Evolutionary conservation across 208 protist species (phyloP).

Genomic region (Kentomonas sorsogonicus): DNA sequence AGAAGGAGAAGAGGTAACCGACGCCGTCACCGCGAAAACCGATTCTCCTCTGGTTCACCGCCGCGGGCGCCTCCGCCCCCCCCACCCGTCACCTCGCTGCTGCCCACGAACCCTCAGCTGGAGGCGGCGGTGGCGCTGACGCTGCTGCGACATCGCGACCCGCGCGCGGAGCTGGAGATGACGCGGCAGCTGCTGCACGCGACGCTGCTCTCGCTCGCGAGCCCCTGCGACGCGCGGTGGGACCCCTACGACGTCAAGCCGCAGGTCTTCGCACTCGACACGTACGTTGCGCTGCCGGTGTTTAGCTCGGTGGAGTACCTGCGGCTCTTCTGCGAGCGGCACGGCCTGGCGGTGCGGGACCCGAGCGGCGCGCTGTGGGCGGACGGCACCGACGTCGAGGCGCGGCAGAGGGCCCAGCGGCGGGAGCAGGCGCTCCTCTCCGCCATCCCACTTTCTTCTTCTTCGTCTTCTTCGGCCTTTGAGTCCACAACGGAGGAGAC

Average conservation of each 20-base stretch:
- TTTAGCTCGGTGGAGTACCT: conserved; percentile 79
- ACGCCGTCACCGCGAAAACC: no score
- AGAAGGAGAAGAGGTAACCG: no score
- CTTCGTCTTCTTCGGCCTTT: no score
- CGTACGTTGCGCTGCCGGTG: conserved; percentile 81
- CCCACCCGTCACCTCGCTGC: conserved; percentile 17
- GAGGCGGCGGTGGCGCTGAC: conserved; percentile 73
- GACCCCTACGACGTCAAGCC: conserved; percentile 87
- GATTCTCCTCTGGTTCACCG: no score
- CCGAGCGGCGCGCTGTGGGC: conserved; percentile 76
- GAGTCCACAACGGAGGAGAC: no score
- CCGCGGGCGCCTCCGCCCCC: conserved; percentile 2
- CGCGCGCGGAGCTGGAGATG: conserved; percentile 77
- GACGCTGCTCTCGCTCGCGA: conserved; percentile 74
- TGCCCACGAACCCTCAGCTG: conserved; percentile 67
- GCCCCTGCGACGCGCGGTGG: conserved; percentile 56
- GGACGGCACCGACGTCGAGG: conserved; percentile 20
- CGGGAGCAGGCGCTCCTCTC: conserved; percentile 1
- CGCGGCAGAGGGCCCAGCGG: background rate
- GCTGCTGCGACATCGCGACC: conserved; percentile 69
- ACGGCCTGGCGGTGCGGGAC: conserved; percentile 65
- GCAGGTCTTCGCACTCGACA: conserved; percentile 82
- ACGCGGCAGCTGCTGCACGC: conserved; percentile 66
- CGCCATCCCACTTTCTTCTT: no score
- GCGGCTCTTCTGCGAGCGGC: conserved; percentile 61